Evolutionary conservation across 306 rosid species (phyloP).

Genomic region (Vigna radiata): DNA sequence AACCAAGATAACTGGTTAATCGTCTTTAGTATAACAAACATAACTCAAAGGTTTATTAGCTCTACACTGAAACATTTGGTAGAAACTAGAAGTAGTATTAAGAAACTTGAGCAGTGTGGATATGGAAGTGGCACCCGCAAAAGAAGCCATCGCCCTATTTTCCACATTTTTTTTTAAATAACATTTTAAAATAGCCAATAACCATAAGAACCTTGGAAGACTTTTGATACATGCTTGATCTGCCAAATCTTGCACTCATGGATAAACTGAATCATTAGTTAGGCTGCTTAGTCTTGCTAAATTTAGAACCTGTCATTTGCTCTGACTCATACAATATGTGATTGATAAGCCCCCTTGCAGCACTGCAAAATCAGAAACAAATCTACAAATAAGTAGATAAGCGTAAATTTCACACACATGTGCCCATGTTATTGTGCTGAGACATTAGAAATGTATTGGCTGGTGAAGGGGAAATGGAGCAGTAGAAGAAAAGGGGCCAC

Average conservation of each 20-base stretch:
- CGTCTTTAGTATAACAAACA: neutral
- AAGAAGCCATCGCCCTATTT: conserved; percentile 9
- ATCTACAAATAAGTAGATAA: conserved; percentile 16
- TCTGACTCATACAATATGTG: conserved; percentile 81
- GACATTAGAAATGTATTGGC: conserved; percentile 35
- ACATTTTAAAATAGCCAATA: conserved; percentile 7
- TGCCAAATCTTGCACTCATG: conserved; percentile 35
- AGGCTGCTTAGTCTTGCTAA: conserved; percentile 54
- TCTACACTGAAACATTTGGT: conserved; percentile 16
- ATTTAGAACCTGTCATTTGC: conserved; percentile 78
- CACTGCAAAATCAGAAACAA: conserved; percentile 58
- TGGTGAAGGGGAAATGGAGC: conserved; percentile 8
- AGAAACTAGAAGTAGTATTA: conserved; percentile 7
- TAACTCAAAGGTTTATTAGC: conserved; percentile 6
- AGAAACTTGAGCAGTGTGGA: conserved; percentile 46
- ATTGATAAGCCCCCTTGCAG: conserved; percentile 95
- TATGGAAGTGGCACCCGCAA: conserved; percentile 15
- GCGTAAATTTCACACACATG: conserved; percentile 1
- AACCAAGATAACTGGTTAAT: neutral
- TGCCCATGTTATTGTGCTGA: conserved; percentile 5
- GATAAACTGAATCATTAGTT: conserved; percentile 39
- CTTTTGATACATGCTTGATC: conserved; percentile 21
- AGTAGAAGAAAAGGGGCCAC: neutral
- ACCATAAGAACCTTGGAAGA: conserved; percentile 27
- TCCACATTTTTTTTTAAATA: conserved; percentile 11